phyloP scores from a whole-genome alignment of 2,329 filamentous ascomycete genomes.

The Phoma herbarum region DNA sequence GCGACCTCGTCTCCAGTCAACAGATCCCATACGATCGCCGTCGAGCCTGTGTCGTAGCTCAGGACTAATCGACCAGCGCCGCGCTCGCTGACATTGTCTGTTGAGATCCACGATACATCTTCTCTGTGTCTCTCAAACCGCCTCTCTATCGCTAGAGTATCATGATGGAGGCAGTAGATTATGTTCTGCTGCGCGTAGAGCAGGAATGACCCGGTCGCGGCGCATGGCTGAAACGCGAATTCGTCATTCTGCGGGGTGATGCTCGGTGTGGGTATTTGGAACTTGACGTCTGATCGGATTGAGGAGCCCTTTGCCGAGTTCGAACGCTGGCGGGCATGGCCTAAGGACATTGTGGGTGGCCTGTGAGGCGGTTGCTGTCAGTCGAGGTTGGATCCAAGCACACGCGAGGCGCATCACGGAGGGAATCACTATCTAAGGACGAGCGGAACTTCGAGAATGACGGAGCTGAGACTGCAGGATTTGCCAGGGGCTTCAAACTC shows the following conservation, averaged over 20 bases:
- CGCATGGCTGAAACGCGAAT: conserved; percentile 80
- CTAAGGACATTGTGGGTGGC: conserved; percentile 56
- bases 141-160: conserved; percentile 87
- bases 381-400: conserved; percentile 35
- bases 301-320: conserved; percentile 49
- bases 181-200: conserved; percentile 84
- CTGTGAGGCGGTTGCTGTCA: conserved; percentile 41
- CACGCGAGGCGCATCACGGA: conserved; percentile 43
- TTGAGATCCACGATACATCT: conserved; percentile 82
- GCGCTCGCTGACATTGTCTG: conserved; percentile 89
- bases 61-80: conserved; percentile 87
- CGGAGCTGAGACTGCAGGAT: conserved; percentile 36
- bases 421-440: conserved; percentile 37
- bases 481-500: conserved; percentile 47
- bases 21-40: conserved; percentile 95
- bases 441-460: conserved; percentile 36
- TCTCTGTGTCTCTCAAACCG: conserved; percentile 85
- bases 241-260: conserved; percentile 58
- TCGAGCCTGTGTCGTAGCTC: conserved; percentile 90
- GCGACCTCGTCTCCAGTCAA: conserved; percentile 90
- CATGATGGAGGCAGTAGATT: conserved; percentile 89
- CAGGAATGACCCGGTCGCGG: conserved; percentile 89
- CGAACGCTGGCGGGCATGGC: conserved; percentile 53
- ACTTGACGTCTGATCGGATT: conserved; percentile 44
- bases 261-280: conserved; percentile 54